Base-by-base conservation (phyloP, 2,329 filamentous ascomycete genomes). In the Xylariaceae sp. region DNA sequence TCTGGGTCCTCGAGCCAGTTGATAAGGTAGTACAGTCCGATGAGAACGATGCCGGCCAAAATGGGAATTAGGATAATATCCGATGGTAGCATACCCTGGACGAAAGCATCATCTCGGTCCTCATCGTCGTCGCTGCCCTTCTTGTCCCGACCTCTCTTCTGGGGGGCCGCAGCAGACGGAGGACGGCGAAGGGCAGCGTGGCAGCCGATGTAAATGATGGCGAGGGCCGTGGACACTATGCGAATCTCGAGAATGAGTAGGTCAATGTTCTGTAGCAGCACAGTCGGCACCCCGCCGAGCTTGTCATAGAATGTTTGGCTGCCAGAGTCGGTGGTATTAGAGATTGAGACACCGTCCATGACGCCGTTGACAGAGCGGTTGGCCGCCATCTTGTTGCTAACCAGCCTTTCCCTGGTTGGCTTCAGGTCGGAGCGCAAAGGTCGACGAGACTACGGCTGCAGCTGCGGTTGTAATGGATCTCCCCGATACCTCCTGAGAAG, bases 11-110 rank as follows among this genome's bases (percentile, higher is more conserved):
- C 77, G 48, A 96, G 80, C 80, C 86, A 94, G 66, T 95, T 90
- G 64, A 97, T 90, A 52, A 96, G 75, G 60, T 91, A 85, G 72
- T 97, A 97, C 11, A 97, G 75, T 5, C 83, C 83, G 39, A 83
- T 77, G 9, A 97, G 80, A 1, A 86, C 82, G 10, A 75, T 62
- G 2, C 84, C 89, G 6, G 90, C 91, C 47, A 90, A 74, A 31
- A 96, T 59, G 1, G 92, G 94, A 55, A 96, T 88, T 60, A 95
- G 68, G 58, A 97, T 81, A 42, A 90, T 92, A 68, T 97, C 92
- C 0, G 81, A 84, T 1, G 87, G 83, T 9, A 83, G 77, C 45
- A 95, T 70, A 0, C 86, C 85, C 53, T 83, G 78, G 14, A 75
- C 71, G 27, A 78, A 75, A 47, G 77, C 63, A 53, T 82, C 71